Evolutionary conservation across 148 eudicot species (phyloP).

Genomic region (Suaeda aralocaspica): DNA sequence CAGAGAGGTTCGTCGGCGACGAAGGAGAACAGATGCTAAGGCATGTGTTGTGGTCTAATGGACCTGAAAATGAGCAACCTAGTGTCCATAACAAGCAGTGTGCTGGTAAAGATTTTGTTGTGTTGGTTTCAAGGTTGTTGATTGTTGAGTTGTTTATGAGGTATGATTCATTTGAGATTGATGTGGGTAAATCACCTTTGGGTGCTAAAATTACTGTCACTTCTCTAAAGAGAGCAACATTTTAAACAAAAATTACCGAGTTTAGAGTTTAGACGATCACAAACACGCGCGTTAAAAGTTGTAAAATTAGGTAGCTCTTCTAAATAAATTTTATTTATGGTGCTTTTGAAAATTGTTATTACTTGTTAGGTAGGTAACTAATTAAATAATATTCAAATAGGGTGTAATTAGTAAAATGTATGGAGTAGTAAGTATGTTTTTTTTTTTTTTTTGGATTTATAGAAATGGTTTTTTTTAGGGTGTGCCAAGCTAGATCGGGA

Average conservation of each 20-base stretch:
- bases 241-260: constrained; percentile 10
- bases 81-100: constrained; percentile 71
- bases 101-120: constrained; percentile 92
- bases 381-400: too few species aligned
- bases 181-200: constrained; percentile 56
- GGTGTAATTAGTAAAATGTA: too few species aligned
- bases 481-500: too few species aligned
- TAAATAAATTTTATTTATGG: background rate
- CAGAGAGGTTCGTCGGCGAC: constrained; percentile 65
- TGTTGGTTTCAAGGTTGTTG: constrained; percentile 61
- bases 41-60: constrained; percentile 89
- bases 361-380: too few species aligned
- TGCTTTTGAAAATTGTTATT: too few species aligned
- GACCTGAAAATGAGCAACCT: constrained; percentile 62
- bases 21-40: constrained; percentile 54
- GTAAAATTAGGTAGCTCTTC: background rate
- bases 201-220: constrained; percentile 59
- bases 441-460: too few species aligned
- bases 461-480: too few species aligned
- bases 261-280: too few species aligned
- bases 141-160: constrained; percentile 64
- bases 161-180: constrained; percentile 81
- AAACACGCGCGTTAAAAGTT: too few species aligned
- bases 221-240: constrained; percentile 64
- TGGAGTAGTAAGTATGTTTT: too few species aligned